Conservation (phyloP, 345 rosid genomes). For the Pelargonium nanum region DNA sequence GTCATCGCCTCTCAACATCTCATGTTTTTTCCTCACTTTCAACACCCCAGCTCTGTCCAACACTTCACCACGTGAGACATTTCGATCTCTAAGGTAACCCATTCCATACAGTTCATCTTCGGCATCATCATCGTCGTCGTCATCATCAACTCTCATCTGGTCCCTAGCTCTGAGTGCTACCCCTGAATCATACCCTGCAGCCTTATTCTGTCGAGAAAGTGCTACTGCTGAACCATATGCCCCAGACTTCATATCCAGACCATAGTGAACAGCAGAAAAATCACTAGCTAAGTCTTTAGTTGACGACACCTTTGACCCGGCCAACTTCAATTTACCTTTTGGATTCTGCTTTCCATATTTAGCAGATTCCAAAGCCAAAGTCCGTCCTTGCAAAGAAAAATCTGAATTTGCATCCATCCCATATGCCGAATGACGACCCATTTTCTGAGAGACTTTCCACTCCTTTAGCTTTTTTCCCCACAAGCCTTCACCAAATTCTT, state of each 20-base stretch:
- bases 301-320: constrained; percentile 33
- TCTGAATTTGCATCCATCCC: constrained; percentile 36
- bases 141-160: constrained; percentile 30
- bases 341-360: constrained; percentile 53
- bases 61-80: constrained; percentile 17
- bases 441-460: constrained; percentile 35
- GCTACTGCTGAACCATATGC: constrained; percentile 27
- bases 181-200: constrained; percentile 35
- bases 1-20: constrained; percentile 32
- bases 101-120: constrained; percentile 57
- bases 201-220: constrained; percentile 32
- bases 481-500: constrained; percentile 42
- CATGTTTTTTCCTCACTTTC: constrained; percentile 49
- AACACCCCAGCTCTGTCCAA: constrained; percentile 33
- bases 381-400: constrained; percentile 31
- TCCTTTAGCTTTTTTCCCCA: constrained; percentile 56
- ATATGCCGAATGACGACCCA: constrained; percentile 30
- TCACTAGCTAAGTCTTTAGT: constrained; percentile 26
- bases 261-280: constrained; percentile 34
- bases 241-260: constrained; percentile 39
- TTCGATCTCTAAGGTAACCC: constrained; percentile 39
- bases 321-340: constrained; percentile 49
- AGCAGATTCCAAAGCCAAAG: constrained; percentile 23
- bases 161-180: constrained; percentile 35
- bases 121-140: constrained; percentile 36